Percentiles rank a stretch among this genome's conserved stretches.
Evolutionary conservation across 2,329 filamentous ascomycete species (phyloP).

Genomic region (Calycina marina): DNA sequence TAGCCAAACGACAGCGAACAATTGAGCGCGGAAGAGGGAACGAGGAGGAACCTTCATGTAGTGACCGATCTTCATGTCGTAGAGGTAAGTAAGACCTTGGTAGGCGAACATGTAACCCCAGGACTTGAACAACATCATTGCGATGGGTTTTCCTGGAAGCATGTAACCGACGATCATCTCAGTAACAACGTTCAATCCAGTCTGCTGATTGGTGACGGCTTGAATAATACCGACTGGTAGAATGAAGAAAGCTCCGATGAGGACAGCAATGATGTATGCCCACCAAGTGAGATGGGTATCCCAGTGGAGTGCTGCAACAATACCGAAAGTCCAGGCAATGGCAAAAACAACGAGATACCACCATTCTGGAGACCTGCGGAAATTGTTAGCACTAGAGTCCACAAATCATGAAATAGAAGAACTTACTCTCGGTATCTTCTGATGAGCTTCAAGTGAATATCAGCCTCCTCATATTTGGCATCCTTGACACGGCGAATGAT

Average conservation of each 20-base stretch:
- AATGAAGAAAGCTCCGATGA: background rate
- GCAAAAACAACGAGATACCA: background rate
- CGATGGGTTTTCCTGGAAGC: conserved; percentile 53
- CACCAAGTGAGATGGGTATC: background rate
- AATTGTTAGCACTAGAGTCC: too few relatives aligned
- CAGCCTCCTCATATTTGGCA: background rate
- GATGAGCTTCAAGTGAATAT: conserved; percentile 1
- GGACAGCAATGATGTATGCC: background rate
- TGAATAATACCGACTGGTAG: conserved; percentile 30
- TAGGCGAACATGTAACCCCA: conserved; percentile 58
- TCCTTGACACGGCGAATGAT: conserved; percentile 32
- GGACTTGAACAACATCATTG: conserved; percentile 69
- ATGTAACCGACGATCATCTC: conserved; percentile 63
- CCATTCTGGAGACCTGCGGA: background rate
- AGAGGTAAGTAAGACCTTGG: conserved; percentile 31
- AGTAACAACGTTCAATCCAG: conserved; percentile 61
- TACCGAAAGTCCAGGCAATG: background rate
- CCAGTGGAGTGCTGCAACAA: background rate
- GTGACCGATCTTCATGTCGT: conserved; percentile 35
- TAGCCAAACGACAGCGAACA: conserved; percentile 44
- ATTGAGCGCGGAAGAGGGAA: conserved; percentile 26
- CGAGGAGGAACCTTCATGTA: conserved; percentile 29
- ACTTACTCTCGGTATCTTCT: background rate
- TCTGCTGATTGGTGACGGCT: conserved; percentile 55
- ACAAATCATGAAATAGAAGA: too few relatives aligned